Percentiles rank a stretch among this genome's conserved stretches.
phyloP scores from a whole-genome alignment of 169 alveolate genomes.

The Fabrea salina region DNA sequence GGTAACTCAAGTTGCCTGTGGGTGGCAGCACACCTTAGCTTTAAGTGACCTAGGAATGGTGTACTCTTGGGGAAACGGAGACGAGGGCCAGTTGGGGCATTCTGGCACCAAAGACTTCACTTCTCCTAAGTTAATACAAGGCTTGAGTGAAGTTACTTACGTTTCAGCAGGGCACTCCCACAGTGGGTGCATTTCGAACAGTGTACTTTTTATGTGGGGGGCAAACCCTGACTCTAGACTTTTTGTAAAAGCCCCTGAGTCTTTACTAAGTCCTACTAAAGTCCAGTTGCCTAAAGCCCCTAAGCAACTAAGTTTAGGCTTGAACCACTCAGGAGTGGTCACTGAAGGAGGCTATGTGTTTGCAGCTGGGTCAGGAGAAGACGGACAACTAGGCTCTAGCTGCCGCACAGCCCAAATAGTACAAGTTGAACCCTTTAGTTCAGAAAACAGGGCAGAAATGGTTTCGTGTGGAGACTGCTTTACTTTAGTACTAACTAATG shows the following conservation, averaged over 20 bases:
- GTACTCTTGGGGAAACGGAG: constrained; percentile 65
- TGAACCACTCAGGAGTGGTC: constrained; percentile 54
- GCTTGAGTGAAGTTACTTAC: background rate
- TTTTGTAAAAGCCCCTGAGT: background rate
- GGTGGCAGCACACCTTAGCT: constrained; percentile 59
- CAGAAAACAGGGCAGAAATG: background rate
- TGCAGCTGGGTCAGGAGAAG: background rate
- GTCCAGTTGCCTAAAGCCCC: background rate
- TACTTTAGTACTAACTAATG: constrained; percentile 34
- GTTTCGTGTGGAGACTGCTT: constrained; percentile 29
- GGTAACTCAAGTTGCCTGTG: constrained; percentile 50
- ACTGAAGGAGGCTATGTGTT: constrained; percentile 26
- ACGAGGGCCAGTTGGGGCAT: constrained; percentile 55
- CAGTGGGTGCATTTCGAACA: background rate
- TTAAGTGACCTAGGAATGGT: constrained; percentile 47
- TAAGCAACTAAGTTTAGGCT: constrained; percentile 41
- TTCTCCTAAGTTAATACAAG: background rate
- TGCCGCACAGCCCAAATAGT: background rate
- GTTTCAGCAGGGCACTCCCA: background rate
- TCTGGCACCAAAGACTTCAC: background rate
- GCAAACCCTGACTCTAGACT: constrained; percentile 3
- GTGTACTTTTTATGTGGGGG: constrained; percentile 27
- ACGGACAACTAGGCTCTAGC: constrained; percentile 1
- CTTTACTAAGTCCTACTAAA: background rate
- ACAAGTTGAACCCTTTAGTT: background rate